Evolutionary conservation across 75 land plant species (phyloP), one percentile per base, ranked within the genome.

Genomic region (Chamaecyparis obtusa): DNA sequence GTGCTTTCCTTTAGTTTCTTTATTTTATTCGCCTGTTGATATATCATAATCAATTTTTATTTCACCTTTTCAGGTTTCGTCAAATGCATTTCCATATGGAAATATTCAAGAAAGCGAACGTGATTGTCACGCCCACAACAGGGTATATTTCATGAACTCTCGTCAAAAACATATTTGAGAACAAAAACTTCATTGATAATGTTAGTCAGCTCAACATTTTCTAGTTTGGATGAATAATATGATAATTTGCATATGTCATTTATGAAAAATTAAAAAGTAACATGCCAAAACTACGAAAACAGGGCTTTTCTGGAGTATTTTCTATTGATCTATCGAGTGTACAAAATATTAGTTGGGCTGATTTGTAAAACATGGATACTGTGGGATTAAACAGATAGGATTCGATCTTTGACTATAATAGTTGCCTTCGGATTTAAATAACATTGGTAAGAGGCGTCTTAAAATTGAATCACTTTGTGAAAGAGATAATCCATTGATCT

Each of bases 111-210:
- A 87, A 87, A 51, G 96, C 98, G 55, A 94, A 92, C 90, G 91
- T 95, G 19, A 93, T 96, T 46, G 95, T 96, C 46, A 89, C 95
- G 21, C 98, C 98, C 51, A 95, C 98, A 37, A 93, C 96, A 14
- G 95, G 94, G 97, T 96, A 64, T 64, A 27, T 64, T 64, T 64
- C 27, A 24, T 64, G 24, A 64, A 9, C 55, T 14, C 16, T 21
- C 27, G 9, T 64, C 9, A 7, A 27, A 6, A 64, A 64, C 64
- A 57, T 57, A 57, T 57, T 19, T 57, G 24, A 17, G 19, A 27
- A 64, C 30, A 64, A 64, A 64, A 64, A 44, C 67, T 60, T 19
- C 5, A 19, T 21, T 60, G 24, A 19, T 21, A 60, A 21, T 19
- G 67, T 60, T 60, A 21, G 24, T 60, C 0, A 21, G 27, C 4